Conservation (phyloP, 441 rosid genomes). For the Gossypium aridum region DNA sequence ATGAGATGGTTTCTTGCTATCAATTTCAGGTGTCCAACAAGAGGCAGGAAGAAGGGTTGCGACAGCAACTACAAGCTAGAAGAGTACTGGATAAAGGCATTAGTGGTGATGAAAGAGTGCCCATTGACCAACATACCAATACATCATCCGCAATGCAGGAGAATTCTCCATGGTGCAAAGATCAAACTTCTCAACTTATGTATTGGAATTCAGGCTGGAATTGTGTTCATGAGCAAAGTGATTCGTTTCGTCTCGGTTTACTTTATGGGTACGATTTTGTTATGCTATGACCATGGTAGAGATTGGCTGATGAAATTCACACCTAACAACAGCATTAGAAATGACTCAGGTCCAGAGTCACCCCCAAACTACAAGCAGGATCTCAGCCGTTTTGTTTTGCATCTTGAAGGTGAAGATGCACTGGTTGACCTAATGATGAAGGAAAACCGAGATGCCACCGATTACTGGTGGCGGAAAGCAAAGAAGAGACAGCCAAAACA, state of each 20-base stretch:
- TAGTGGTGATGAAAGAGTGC: constrained; percentile 60
- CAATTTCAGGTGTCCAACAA: constrained; percentile 53
- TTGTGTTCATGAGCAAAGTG: constrained; percentile 61
- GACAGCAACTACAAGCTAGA: constrained; percentile 43
- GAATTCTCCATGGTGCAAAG: constrained; percentile 31
- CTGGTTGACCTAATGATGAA: constrained; percentile 53
- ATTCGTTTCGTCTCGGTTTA: constrained; percentile 47
- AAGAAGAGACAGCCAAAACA: constrained; percentile 49
- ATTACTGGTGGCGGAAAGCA: constrained; percentile 50
- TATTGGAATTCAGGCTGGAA: constrained; percentile 48
- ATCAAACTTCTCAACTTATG: constrained; percentile 34
- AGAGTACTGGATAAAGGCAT: constrained; percentile 54
- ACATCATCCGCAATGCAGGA: constrained; percentile 38
- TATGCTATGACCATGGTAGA: constrained; percentile 21
- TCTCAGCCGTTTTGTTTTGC: constrained; percentile 57
- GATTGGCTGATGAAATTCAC: constrained; percentile 20
- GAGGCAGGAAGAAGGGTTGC: constrained; percentile 28
- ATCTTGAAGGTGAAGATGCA: constrained; percentile 79
- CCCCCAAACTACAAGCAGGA: constrained; percentile 31
- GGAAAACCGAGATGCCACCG: constrained; percentile 51
- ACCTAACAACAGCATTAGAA: constrained; percentile 18
- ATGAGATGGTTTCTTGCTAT: constrained; percentile 69
- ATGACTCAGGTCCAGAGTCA: constrained; percentile 25
- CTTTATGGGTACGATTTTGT: constrained; percentile 34
- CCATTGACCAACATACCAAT: constrained; percentile 32